Percentiles rank a stretch among this genome's conserved stretches.
These are phyloP conservation scores for Rubia balearica DNA, from an alignment of 305 asterid species.

Conservation along the genomic window DNA sequence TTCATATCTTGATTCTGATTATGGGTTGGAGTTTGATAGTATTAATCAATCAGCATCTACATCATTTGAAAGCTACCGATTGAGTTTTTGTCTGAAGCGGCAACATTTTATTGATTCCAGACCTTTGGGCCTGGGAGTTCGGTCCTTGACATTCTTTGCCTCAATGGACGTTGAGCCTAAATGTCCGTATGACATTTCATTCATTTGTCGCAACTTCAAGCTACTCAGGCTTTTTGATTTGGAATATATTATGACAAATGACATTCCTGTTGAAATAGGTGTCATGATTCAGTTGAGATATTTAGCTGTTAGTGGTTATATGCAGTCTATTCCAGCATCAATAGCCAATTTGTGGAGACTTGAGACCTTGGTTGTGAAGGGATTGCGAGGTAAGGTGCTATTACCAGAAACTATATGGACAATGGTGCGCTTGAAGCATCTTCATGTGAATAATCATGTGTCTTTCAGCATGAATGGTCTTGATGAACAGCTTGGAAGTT, in stretches of 20 bases:
- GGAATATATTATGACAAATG: constrained; percentile 16
- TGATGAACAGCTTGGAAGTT: not conserved
- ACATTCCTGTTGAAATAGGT: constrained; percentile 16
- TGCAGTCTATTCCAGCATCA: constrained; percentile 16
- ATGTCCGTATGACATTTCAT: constrained; percentile 23
- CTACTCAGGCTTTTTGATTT: constrained; percentile 25
- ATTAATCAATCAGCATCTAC: not conserved
- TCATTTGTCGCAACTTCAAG: constrained; percentile 16
- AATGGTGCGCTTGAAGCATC: constrained; percentile 10
- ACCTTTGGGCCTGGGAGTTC: constrained; percentile 11
- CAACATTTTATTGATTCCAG: constrained; percentile 14
- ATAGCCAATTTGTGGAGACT: constrained; percentile 21
- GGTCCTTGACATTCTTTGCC: constrained; percentile 21
- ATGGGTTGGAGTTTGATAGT: not conserved
- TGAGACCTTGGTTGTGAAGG: constrained; percentile 21
- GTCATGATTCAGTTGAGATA: constrained; percentile 20
- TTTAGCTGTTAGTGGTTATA: constrained; percentile 17
- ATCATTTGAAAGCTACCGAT: constrained; percentile 8
- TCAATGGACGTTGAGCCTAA: constrained; percentile 3
- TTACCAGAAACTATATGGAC: constrained; percentile 15
- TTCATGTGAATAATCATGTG: constrained; percentile 11
- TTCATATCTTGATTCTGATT: not conserved
- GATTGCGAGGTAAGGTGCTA: constrained; percentile 10
- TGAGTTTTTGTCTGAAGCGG: constrained; percentile 13
- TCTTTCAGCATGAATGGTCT: not conserved